These are phyloP conservation scores for Rhizophagus sp. DNA, from an alignment of 192 early-diverging fungal genomes.

Conservation along the genomic window DNA sequence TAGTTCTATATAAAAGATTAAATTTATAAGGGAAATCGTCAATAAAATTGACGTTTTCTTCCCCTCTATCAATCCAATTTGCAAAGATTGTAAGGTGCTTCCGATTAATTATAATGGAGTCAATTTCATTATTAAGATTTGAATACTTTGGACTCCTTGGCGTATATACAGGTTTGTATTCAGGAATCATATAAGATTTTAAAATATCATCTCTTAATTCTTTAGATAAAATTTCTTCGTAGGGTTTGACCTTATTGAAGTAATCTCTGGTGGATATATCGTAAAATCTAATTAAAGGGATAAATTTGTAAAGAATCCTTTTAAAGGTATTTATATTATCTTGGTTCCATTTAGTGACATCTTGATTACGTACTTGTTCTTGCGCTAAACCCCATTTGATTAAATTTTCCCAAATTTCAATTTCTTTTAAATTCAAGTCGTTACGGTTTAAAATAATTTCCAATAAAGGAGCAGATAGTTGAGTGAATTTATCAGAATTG, in stretches of 20 bases:
- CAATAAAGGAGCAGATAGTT: not conserved
- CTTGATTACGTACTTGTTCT: not conserved
- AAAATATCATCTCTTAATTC: not conserved
- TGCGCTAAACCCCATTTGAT: not conserved
- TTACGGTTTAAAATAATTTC: not conserved
- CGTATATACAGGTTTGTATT: not conserved
- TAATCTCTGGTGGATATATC: not conserved
- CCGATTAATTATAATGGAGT: slow-evolving; percentile 13
- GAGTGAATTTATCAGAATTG: not conserved
- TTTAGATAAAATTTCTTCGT: not conserved
- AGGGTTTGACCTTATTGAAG: not conserved
- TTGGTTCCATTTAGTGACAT: not conserved
- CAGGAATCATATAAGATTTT: too few relatives aligned
- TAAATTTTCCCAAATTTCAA: not conserved
- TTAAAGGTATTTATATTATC: not conserved
- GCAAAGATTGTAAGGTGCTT: not conserved
- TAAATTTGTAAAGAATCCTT: too few relatives aligned
- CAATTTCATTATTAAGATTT: too few relatives aligned
- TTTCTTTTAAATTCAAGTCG: not conserved
- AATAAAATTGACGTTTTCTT: not conserved
- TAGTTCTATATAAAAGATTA: too few relatives aligned
- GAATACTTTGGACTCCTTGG: not conserved
- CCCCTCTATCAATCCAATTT: slow-evolving; percentile 15
- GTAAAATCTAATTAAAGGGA: too few relatives aligned
- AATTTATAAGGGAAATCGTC: too few relatives aligned